phyloP scores from a whole-genome alignment of 768 basidiomycete genomes.

The Pleurotus sapidus region DNA sequence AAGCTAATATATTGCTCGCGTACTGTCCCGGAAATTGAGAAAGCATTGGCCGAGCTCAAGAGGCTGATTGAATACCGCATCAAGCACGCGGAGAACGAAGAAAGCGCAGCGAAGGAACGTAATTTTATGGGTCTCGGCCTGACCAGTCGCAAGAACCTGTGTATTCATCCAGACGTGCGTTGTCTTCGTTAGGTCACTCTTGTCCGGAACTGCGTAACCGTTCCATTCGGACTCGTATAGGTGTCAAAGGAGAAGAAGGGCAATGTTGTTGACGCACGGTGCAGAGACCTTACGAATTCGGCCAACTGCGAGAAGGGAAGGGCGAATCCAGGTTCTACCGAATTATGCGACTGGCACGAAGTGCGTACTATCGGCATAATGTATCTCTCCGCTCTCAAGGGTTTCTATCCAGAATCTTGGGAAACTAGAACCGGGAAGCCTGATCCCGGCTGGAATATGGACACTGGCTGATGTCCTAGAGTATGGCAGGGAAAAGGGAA shows the following conservation, averaged over 20 bases:
- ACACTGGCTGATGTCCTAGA: constrained; percentile 91
- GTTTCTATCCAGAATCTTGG: constrained; percentile 64
- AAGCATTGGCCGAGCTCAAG: constrained; percentile 93
- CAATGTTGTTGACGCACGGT: constrained; percentile 93
- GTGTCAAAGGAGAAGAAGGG: constrained; percentile 99
- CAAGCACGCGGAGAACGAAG: constrained; percentile 66
- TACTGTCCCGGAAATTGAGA: constrained; percentile 99
- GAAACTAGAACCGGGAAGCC: constrained; percentile 73
- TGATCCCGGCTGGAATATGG: constrained; percentile 87
- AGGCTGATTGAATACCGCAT: constrained; percentile 89
- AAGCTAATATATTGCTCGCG: constrained; percentile 99
- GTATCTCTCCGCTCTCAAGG: constrained; percentile 7
- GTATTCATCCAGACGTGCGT: constrained; percentile 88
- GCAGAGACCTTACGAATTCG: constrained; percentile 91
- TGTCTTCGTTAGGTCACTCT: background rate
- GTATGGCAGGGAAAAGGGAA: constrained; percentile 79
- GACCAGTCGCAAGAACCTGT: constrained; percentile 95
- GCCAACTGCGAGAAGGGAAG: constrained; percentile 80
- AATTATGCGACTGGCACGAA: constrained; percentile 95
- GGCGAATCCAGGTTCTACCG: constrained; percentile 84
- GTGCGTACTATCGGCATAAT: constrained; percentile 35
- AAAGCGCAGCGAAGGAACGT: constrained; percentile 73
- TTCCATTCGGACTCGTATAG: constrained; percentile 34
- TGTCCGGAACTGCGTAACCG: background rate
- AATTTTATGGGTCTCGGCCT: constrained; percentile 87